phyloP scores from a whole-genome alignment of 208 protist genomes.

The Tritrichomonas foetus region DNA sequence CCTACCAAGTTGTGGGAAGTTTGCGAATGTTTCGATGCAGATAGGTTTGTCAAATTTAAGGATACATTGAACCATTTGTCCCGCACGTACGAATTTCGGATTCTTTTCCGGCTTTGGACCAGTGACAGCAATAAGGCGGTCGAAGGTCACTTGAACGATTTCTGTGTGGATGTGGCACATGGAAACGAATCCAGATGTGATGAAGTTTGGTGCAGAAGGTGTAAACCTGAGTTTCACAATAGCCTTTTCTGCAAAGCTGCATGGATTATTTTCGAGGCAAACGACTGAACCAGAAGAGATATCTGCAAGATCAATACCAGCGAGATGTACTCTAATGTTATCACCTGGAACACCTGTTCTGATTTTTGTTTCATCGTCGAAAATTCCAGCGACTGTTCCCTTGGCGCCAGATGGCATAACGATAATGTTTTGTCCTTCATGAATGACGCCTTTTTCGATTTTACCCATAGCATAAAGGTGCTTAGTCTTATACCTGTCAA shows the following conservation, averaged over 20 bases:
- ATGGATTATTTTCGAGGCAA: background rate
- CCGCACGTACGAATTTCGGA: background rate
- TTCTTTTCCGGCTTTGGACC: conserved; percentile 14
- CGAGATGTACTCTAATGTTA: background rate
- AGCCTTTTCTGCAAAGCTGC: background rate
- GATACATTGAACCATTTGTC: background rate
- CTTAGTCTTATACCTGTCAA: conserved; percentile 33
- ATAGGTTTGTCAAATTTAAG: conserved; percentile 19
- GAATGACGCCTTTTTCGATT: background rate
- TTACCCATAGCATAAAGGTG: background rate
- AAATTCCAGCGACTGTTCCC: background rate
- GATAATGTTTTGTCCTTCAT: background rate
- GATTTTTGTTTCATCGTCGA: conserved; percentile 24
- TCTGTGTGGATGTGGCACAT: conserved; percentile 35
- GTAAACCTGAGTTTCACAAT: background rate
- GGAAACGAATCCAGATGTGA: background rate
- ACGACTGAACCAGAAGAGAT: background rate
- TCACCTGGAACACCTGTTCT: background rate
- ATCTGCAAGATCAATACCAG: background rate
- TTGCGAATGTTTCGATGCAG: conserved; percentile 49
- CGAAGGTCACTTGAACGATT: background rate
- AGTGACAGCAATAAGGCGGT: background rate
- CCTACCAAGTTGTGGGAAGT: conserved; percentile 51
- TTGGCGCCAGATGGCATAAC: background rate
- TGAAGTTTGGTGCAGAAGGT: background rate